Evolutionary conservation across 352 stramenopile genomes (phyloP), one percentile per base, ranked within the genome.

Genomic region (Pythium scleroteichum): DNA sequence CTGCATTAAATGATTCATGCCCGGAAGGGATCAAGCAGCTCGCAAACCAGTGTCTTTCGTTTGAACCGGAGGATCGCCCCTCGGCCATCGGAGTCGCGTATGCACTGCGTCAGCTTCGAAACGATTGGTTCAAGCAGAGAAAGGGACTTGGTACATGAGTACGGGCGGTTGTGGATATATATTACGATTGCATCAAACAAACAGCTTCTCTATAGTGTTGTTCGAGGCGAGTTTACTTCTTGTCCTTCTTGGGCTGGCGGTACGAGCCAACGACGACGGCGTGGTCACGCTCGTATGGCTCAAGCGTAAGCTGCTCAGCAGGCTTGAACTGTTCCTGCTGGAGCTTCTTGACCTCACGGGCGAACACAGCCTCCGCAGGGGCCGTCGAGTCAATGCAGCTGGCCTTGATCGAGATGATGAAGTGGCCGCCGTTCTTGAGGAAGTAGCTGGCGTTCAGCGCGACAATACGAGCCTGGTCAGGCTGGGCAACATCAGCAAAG

Each of bases 371-470:
- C 82, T 99, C 98, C 47, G 98, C 92, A 35, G 96, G 82, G 17
- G 97, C 97, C n/a, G 98, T 99, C 22, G 95, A 99, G 83, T 99
- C 98, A 76, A 99, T 99, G 85, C 98, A 99, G 72, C 84, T 98
- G 41, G 98, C 98, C 87, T 99, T 99, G 86, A 99, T 99, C 44
- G 97, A 98, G 75, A 99, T 99, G 12, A 99, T 96, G 52, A 98
- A 98, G 87, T 99, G 97, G 62, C 98, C 98, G 62, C 97, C 96
- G 81, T 98, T 99, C 81, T 99, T 99, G 49, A 99, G 81, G 80
- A 99, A 99, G 84, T 99, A 98, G 73, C 98, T 96, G 14, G 97
- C 88, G 80, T 99, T 99, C 42, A 99, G 73, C 8, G 94, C 96
- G 39, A 99, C 97, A 64, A 99, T 99, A 90, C 98, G 97, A 12